Evolutionary conservation across 345 rosid genomes (phyloP).

Genomic region (Microthlaspi erraticum): DNA sequence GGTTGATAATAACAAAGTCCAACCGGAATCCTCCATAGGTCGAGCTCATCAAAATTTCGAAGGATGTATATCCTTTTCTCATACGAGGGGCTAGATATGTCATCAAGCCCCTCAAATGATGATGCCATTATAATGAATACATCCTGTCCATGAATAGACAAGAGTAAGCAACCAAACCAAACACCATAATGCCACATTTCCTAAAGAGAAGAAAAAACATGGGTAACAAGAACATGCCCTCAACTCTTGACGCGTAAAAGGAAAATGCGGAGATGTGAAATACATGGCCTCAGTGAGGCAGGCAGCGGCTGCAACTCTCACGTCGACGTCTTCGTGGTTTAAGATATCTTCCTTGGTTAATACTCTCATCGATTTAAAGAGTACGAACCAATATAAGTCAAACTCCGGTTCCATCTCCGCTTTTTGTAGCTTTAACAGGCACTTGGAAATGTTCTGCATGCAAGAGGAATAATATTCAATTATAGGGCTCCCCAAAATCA

Average conservation of each 20-base stretch:
- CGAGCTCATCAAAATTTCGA: conserved; percentile 87
- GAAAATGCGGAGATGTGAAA: conserved; percentile 90
- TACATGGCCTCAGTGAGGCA: conserved; percentile 94
- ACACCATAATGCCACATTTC: no score
- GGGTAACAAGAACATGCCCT: conserved; percentile 56
- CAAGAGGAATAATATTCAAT: conserved; percentile 12
- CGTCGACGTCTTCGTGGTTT: no score
- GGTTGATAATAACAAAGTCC: conserved; percentile 87
- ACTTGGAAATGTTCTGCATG: conserved; percentile 68
- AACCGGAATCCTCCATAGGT: conserved; percentile 88
- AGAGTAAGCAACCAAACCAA: conserved; percentile 1
- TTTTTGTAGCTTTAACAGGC: no score
- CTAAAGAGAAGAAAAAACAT: background rate
- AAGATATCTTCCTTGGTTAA: conserved; percentile 63
- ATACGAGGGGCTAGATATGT: conserved; percentile 75
- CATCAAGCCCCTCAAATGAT: conserved; percentile 67
- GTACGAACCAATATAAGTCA: conserved; percentile 42
- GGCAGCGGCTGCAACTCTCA: conserved; percentile 84
- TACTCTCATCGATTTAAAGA: conserved; percentile 65
- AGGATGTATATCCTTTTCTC: conserved; percentile 76
- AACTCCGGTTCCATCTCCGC: conserved; percentile 77
- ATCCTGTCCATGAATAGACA: conserved; percentile 57
- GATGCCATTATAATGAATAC: conserved; percentile 88
- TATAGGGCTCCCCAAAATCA: conserved; percentile 19
- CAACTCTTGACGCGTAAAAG: conserved; percentile 83